Evolutionary conservation across 805 yeast species (phyloP).

Genomic region (Saturnispora serradocipensis): DNA sequence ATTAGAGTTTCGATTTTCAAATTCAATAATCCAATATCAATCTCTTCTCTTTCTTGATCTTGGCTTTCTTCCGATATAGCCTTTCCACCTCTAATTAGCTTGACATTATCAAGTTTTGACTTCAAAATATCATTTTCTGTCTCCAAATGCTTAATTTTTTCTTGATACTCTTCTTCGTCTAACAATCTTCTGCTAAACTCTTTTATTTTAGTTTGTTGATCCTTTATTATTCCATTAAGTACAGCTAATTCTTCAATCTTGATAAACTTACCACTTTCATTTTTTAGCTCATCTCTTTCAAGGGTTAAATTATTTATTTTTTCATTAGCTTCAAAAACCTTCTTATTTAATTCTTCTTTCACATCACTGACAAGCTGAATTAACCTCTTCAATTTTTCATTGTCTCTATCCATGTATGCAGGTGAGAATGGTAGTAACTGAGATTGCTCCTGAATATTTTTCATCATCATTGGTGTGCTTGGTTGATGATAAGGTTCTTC

Average conservation of each 20-base stretch:
- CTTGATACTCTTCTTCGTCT: constrained; percentile 35
- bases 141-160: constrained; percentile 40
- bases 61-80: neutral
- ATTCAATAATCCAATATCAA: neutral
- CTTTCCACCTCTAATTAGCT: neutral
- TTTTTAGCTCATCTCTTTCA: constrained; percentile 19
- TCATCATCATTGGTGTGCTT: constrained; percentile 1
- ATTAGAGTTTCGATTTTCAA: neutral
- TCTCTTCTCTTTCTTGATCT: constrained; percentile 16
- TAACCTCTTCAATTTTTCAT: constrained; percentile 17
- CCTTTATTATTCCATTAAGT: constrained; percentile 45
- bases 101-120: constrained; percentile 27
- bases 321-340: constrained; percentile 49
- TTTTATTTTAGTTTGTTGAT: constrained; percentile 40
- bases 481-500: neutral
- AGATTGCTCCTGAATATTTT: neutral
- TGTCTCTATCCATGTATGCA: constrained; percentile 13
- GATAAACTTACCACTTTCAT: constrained; percentile 2
- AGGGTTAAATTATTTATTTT: constrained; percentile 41
- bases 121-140: constrained; percentile 35
- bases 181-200: constrained; percentile 33
- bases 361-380: constrained; percentile 25
- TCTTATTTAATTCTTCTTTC: constrained; percentile 36
- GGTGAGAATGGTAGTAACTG: constrained; percentile 14
- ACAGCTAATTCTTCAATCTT: constrained; percentile 15